Evolutionary conservation across 2,329 filamentous ascomycete species (phyloP).

Genomic region (Ascochyta pisi): DNA sequence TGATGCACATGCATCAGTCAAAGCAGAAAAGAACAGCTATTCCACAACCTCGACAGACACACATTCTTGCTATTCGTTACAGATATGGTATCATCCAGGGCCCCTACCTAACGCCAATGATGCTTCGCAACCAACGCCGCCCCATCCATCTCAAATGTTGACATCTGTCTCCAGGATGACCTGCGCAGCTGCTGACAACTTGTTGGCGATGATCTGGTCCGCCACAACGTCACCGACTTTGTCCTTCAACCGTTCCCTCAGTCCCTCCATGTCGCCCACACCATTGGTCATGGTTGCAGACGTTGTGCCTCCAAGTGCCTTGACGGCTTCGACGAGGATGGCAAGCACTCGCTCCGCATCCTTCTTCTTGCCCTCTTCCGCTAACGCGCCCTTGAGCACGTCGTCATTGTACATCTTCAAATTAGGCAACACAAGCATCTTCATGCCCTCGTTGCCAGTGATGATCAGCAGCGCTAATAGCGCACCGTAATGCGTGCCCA

Average conservation of each 20-base stretch:
- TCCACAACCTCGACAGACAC: background rate
- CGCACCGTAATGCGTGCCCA: conserved; percentile 87
- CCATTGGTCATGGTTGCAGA: conserved; percentile 47
- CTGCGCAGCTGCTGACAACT: conserved; percentile 40
- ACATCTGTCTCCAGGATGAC: conserved; percentile 35
- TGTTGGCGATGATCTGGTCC: conserved; percentile 49
- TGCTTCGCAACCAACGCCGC: conserved; percentile 3
- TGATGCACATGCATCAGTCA: no score
- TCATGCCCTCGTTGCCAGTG: conserved; percentile 71
- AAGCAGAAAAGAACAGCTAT: conserved; percentile 4
- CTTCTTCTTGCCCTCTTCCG: conserved; percentile 60
- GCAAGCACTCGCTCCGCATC: conserved; percentile 68
- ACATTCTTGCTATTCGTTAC: conserved; percentile 19
- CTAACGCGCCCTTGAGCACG: conserved; percentile 61
- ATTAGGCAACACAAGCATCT: conserved; percentile 70
- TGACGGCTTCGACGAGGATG: conserved; percentile 64
- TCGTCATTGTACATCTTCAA: conserved; percentile 66
- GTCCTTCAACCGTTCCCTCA: conserved; percentile 52
- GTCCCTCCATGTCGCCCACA: conserved; percentile 49
- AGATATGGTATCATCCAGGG: conserved; percentile 24
- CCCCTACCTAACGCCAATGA: conserved; percentile 18
- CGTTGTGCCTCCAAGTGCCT: conserved; percentile 59
- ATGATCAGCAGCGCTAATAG: conserved; percentile 80
- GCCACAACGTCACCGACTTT: conserved; percentile 54
- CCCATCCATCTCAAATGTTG: conserved; percentile 19